These are phyloP conservation scores for Cladosporium austrohemisphaericum DNA, from an alignment of 2,329 filamentous ascomycete species.

Conservation along the genomic window DNA sequence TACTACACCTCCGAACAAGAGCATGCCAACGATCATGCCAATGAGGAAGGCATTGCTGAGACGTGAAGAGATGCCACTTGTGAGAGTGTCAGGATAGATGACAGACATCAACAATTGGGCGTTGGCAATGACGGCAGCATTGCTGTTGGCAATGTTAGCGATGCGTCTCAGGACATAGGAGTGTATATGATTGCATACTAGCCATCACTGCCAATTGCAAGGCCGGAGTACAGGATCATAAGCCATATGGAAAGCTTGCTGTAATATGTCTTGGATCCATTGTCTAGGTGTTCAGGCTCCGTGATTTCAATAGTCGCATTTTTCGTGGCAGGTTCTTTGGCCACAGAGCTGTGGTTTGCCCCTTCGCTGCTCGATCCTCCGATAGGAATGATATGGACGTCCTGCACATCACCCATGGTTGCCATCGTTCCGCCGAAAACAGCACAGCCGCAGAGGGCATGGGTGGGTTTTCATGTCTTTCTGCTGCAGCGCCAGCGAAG, in stretches of 20 bases:
- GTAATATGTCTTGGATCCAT: slow-evolving; percentile 18
- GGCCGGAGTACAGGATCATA: slow-evolving; percentile 35
- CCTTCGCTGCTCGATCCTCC: not conserved
- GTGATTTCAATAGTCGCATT: slow-evolving; percentile 18
- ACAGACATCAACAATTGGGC: slow-evolving; percentile 31
- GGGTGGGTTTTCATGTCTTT: too few species aligned
- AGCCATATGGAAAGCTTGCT: slow-evolving; percentile 32
- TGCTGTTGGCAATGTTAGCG: slow-evolving; percentile 15
- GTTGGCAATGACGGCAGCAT: slow-evolving; percentile 35
- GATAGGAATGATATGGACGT: not conserved
- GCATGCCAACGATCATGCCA: slow-evolving; percentile 35
- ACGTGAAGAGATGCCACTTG: slow-evolving; percentile 27
- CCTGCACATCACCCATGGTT: too few species aligned
- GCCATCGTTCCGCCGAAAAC: too few species aligned
- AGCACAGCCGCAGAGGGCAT: too few species aligned
- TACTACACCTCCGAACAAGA: slow-evolving; percentile 32
- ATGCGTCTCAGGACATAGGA: not conserved
- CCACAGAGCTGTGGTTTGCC: not conserved
- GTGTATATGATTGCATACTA: slow-evolving; percentile 21
- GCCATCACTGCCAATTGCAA: slow-evolving; percentile 35
- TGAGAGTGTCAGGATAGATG: slow-evolving; percentile 33
- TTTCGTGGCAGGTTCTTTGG: not conserved
- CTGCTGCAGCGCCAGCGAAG: too few species aligned
- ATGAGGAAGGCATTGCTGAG: slow-evolving; percentile 37
- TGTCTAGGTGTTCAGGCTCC: slow-evolving; percentile 19